A percentile compares a stretch with the other conserved stretches of the same genome.
phyloP scores from a whole-genome alignment of 495 filamentous ascomycete genomes.

The Pseudomonodictys pantanalensis region DNA sequence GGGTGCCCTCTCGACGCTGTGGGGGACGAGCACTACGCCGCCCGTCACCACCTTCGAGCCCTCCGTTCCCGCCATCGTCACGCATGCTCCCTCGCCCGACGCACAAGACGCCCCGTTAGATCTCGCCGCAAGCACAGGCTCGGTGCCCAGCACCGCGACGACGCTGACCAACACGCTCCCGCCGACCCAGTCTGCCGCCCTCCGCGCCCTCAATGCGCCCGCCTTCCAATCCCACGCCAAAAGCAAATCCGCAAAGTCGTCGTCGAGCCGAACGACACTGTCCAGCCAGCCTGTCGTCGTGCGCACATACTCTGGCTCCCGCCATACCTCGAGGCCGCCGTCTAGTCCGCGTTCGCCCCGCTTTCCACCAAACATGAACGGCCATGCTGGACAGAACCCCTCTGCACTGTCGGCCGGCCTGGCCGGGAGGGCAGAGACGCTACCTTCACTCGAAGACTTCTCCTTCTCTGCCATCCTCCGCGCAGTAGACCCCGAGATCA shows the following conservation, averaged over 20 bases:
- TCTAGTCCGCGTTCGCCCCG: conserved; percentile 23
- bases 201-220: conserved; percentile 33
- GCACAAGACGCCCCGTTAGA: conserved; percentile 24
- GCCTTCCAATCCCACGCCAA: conserved; percentile 27
- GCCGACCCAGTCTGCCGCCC: conserved; percentile 30
- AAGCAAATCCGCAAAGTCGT: conserved; percentile 30
- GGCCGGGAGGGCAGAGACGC: conserved; percentile 20
- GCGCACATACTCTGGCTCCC: conserved; percentile 37
- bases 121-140: conserved; percentile 21
- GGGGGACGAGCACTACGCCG: conserved; percentile 15
- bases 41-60: background rate
- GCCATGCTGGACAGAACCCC: conserved; percentile 7
- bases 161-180: conserved; percentile 28
- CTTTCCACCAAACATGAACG: conserved; percentile 15
- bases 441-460: conserved; percentile 55
- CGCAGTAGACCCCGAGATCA: conserved; percentile 58
- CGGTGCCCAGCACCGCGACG: conserved; percentile 25
- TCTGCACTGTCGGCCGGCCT: conserved; percentile 26
- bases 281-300: conserved; percentile 39
- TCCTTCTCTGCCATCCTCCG: conserved; percentile 59
- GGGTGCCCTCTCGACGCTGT: conserved; percentile 29
- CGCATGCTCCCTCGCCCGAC: conserved; percentile 29
- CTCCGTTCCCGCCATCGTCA: conserved; percentile 22
- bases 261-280: conserved; percentile 28
- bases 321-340: conserved; percentile 21